Evolutionary conservation across 495 filamentous ascomycete species (phyloP), one percentile per base, ranked within the genome.

Genomic region (Penicillium soppii): DNA sequence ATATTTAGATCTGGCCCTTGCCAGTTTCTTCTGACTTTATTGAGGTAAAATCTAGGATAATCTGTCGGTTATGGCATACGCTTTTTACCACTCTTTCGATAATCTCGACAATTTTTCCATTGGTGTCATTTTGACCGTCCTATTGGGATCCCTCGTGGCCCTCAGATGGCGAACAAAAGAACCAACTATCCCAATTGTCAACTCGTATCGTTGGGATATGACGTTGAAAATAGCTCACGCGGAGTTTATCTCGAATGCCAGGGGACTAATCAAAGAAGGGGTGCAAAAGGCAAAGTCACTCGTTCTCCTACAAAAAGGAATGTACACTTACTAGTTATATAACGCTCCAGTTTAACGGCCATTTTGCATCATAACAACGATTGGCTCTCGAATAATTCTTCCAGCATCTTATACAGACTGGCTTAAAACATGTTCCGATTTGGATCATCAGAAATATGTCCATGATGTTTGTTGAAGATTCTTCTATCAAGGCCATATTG

Each of bases 381-480:
- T 41, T 22, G 47, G 53, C 2, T 47, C 53, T 27, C 47, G 48
- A 22, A 35, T 56, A 4, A 52, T 56, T 25, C 42, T 56, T 4
- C 53, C 53, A 19, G 20, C 41, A 16, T 46, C 53, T n/a, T 52
- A 32, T 12, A 51, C 36, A 23, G 25, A 37, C 12, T 56, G 47
- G 33, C 16, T 56, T n/a, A 56, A 56, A n/a, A 46, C 21, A 5
- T 51, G 43, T 32, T 25, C 6, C 13, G 47, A 56, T 40, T 21
- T 56, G n/a, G 53, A 52, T 29, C 53, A 56, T 30, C 41, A 37
- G 6, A 47, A 39, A 19, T 42, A 52, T 21, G 48, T 56, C 17
- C 33, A 36, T 20, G 53, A 51, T 10, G 53, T 49, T 26, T 13
- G 47, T 41, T 41, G 23, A n/a, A 27, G 10, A 7, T 35, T 5